Percentiles rank a stretch among this genome's conserved stretches.
These are phyloP conservation scores for Pichia ethanolica DNA, from an alignment of 805 yeast species.

Conservation along the genomic window DNA sequence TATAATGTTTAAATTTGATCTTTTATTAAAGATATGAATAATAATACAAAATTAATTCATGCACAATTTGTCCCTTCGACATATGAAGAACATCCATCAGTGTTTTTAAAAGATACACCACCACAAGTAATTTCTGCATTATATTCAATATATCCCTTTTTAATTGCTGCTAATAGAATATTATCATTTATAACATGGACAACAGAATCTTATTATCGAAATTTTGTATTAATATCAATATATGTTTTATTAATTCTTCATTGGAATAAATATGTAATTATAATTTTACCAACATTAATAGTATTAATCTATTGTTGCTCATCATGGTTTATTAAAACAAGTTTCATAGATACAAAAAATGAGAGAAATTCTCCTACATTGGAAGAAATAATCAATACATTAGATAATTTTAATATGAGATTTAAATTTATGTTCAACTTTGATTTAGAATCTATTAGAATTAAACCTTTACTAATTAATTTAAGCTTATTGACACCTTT, in stretches of 20 bases:
- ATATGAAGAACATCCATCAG: constrained; percentile 4
- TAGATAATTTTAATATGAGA: constrained; percentile 39
- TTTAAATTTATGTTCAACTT: constrained; percentile 31
- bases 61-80: constrained; percentile 17
- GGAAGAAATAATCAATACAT: constrained; percentile 42
- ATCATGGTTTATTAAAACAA: constrained; percentile 40
- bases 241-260: constrained; percentile 35
- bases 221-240: constrained; percentile 33
- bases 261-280: constrained; percentile 33
- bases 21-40: no score
- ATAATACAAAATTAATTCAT: background rate
- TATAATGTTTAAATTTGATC: no score
- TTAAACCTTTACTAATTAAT: constrained; percentile 11
- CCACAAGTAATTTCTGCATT: constrained; percentile 42
- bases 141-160: constrained; percentile 40
- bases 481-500: constrained; percentile 33
- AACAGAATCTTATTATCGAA: constrained; percentile 40
- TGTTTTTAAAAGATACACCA: constrained; percentile 20
- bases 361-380: constrained; percentile 36
- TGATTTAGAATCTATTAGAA: constrained; percentile 13
- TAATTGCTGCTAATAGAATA: constrained; percentile 36
- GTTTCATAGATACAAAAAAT: constrained; percentile 27
- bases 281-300: constrained; percentile 34
- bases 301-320: constrained; percentile 32
- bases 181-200: constrained; percentile 50